Evolutionary conservation across 139 green algal genomes (phyloP).

Genomic region (Chlamydomonas sp.): DNA sequence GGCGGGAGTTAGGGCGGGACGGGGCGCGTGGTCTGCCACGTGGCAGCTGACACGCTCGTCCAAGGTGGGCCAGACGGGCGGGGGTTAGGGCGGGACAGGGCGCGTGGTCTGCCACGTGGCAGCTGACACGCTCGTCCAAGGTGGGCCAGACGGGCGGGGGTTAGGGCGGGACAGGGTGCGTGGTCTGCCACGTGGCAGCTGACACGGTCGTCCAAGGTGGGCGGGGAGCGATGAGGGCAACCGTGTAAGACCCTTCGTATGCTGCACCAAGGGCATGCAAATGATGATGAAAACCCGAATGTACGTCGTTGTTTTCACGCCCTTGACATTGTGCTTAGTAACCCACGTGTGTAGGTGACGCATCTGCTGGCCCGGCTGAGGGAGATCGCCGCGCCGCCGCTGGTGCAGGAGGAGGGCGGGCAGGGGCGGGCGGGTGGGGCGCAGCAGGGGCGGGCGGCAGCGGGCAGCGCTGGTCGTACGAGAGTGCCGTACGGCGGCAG

Average conservation of each 20-base stretch:
- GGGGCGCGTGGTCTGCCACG: conserved; percentile 73
- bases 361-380: conserved; percentile 62
- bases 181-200: conserved; percentile 80
- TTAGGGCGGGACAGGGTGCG: conserved; percentile 35
- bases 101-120: conserved; percentile 80
- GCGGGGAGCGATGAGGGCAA: no score
- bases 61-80: conserved; percentile 65
- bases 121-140: conserved; percentile 72
- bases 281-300: no score
- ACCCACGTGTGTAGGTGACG: no score
- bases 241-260: no score
- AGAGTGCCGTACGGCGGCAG: no score
- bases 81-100: conserved; percentile 28
- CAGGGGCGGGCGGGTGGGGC: no score
- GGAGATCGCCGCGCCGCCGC: not conserved
- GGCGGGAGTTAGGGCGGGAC: no score
- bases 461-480: not conserved
- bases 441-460: no score
- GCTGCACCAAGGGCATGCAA: no score
- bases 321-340: no score
- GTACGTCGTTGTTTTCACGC: no score
- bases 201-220: no score
- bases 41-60: conserved; percentile 75
- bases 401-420: not conserved
- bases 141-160: conserved; percentile 47